Percentiles rank a stretch among this genome's conserved stretches.
Conservation (phyloP, 768 basidiomycete species). For the Naganishia kalamii region DNA sequence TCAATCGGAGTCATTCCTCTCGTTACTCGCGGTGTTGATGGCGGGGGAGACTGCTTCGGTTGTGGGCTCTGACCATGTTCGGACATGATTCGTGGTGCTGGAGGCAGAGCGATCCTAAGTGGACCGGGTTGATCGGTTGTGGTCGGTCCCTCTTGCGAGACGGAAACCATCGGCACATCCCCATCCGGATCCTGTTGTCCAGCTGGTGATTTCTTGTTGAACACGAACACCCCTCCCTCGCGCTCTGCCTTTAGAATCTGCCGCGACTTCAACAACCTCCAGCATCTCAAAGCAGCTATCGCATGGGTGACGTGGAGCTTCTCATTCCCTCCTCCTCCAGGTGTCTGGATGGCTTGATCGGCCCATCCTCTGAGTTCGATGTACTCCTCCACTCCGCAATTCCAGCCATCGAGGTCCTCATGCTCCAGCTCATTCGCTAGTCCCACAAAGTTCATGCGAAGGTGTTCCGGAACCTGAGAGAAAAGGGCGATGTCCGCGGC, state of each 20-base stretch:
- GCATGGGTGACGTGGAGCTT: background rate
- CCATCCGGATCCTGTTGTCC: background rate
- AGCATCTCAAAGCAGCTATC: slow-evolving; percentile 1
- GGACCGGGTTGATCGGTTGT: no score
- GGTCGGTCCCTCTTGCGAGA: no score
- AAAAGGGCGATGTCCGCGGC: background rate
- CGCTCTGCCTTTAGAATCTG: background rate
- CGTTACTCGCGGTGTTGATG: background rate
- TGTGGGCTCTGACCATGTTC: no score
- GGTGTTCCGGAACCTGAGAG: background rate
- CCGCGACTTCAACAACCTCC: background rate
- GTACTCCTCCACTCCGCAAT: background rate
- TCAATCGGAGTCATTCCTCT: background rate
- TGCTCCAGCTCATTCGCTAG: background rate
- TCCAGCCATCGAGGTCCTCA: background rate
- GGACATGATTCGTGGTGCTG: no score
- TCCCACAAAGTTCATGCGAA: background rate
- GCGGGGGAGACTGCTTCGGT: background rate
- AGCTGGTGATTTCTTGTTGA: background rate
- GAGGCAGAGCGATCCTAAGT: no score
- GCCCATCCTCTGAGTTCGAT: background rate
- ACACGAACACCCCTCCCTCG: background rate
- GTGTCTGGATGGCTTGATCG: background rate
- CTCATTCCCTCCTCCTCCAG: background rate
- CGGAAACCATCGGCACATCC: no score